Evolutionary conservation across 768 basidiomycete genomes (phyloP).

Genomic region (Botryobasidium botryosum): DNA sequence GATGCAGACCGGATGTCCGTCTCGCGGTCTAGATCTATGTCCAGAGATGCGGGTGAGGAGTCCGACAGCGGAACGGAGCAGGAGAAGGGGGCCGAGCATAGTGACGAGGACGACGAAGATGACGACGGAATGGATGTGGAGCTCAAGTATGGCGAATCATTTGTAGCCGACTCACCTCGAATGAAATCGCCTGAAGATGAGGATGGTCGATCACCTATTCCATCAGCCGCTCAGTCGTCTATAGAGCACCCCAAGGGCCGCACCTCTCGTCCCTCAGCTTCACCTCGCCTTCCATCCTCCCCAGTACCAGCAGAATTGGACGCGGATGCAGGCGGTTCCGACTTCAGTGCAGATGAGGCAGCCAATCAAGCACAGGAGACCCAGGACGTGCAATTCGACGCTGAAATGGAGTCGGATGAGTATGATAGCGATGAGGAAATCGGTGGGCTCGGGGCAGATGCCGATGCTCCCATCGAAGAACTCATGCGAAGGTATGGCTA

Average conservation of each 20-base stretch:
- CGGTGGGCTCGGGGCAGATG: conserved; percentile 22
- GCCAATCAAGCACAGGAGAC: conserved; percentile 13
- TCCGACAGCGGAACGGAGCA: conserved; percentile 11
- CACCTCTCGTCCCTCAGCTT: too few relatives aligned
- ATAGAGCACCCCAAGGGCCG: too few relatives aligned
- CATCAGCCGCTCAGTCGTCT: too few relatives aligned
- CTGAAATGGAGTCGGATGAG: conserved; percentile 16
- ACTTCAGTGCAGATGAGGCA: too few relatives aligned
- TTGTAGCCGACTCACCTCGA: too few relatives aligned
- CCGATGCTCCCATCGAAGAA: conserved; percentile 25
- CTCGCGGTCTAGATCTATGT: not conserved
- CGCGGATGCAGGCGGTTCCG: too few relatives aligned
- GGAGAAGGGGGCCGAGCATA: conserved; percentile 12
- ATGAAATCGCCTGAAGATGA: too few relatives aligned
- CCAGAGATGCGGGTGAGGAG: conserved; percentile 6
- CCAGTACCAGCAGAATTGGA: too few relatives aligned
- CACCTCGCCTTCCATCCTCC: too few relatives aligned
- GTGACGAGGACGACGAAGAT: conserved; percentile 15
- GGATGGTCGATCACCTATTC: too few relatives aligned
- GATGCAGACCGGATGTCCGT: not conserved
- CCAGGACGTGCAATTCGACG: conserved; percentile 16
- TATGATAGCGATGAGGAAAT: conserved; percentile 24
- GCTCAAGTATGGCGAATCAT: conserved; percentile 22
- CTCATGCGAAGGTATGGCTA: conserved; percentile 22
- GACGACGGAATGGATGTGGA: conserved; percentile 24